These are phyloP conservation scores for Yamadazyma olivae DNA, from an alignment of 805 yeast genomes.

Conservation along the genomic window DNA sequence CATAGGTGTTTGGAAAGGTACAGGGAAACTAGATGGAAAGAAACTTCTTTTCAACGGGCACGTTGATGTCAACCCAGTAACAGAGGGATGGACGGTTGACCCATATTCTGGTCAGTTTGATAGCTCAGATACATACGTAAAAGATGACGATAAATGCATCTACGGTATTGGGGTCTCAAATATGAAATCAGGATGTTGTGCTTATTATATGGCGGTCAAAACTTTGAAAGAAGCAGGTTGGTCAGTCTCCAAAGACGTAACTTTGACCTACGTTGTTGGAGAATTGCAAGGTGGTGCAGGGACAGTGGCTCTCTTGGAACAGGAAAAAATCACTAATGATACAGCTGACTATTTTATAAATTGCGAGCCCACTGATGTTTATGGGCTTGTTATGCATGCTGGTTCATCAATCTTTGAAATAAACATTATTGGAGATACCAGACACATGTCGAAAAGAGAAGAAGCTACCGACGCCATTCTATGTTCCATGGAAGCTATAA, in stretches of 20 bases:
- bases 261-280: constrained; percentile 18
- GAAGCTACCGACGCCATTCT: constrained; percentile 27
- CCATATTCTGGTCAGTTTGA: constrained; percentile 21
- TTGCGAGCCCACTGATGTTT: constrained; percentile 28
- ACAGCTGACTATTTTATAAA: constrained; percentile 25
- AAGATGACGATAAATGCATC: constrained; percentile 19
- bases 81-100: constrained; percentile 30
- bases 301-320: constrained; percentile 22
- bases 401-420: constrained; percentile 24
- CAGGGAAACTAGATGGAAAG: constrained; percentile 11
- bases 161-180: constrained; percentile 29
- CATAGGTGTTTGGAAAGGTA: constrained; percentile 26
- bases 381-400: constrained; percentile 26
- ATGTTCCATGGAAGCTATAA: constrained; percentile 25
- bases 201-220: constrained; percentile 29
- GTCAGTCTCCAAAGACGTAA: constrained; percentile 22
- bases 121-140: constrained; percentile 2
- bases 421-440: constrained; percentile 25
- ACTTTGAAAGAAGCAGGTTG: constrained; percentile 23
- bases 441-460: constrained; percentile 28
- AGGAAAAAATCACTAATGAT: constrained; percentile 17
- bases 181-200: constrained; percentile 29
- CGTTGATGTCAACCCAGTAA: constrained; percentile 27
- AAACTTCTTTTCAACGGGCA: constrained; percentile 27
- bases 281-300: constrained; percentile 28